These are phyloP conservation scores for Podochytrium sp. DNA, from an alignment of 192 early-diverging fungal species.

Conservation along the genomic window DNA sequence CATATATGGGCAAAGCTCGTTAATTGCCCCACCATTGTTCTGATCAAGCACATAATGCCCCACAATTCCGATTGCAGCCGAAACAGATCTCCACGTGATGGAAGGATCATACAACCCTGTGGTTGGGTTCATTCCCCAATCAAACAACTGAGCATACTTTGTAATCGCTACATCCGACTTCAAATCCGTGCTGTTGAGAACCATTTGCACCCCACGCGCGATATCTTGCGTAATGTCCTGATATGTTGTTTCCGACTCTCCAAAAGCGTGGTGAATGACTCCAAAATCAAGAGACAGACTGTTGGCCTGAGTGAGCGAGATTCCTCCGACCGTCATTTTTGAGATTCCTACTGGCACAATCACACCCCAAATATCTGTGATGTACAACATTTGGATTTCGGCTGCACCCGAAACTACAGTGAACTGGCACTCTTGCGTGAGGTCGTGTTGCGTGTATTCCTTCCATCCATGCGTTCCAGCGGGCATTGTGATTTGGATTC, in stretches of 20 bases:
- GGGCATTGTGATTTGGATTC: not conserved
- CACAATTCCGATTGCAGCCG: not conserved
- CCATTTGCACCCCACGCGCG: not conserved
- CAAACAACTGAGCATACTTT: not conserved
- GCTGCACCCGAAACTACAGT: not conserved
- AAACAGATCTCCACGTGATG: not conserved
- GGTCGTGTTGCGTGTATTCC: not conserved
- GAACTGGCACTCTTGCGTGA: not conserved
- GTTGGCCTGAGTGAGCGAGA: not conserved
- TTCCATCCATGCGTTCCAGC: not conserved
- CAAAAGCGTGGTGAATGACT: not conserved
- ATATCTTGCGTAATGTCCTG: not conserved
- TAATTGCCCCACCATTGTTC: not conserved
- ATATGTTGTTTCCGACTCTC: not conserved
- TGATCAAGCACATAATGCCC: slow-evolving; percentile 7
- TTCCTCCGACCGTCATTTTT: not conserved
- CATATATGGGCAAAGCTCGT: not conserved
- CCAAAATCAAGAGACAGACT: not conserved
- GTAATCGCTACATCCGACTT: not conserved
- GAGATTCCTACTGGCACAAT: not conserved
- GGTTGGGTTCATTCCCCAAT: not conserved
- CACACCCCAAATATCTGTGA: not conserved
- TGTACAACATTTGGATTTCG: not conserved
- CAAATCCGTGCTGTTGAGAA: not conserved
- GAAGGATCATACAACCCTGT: not conserved